Percentiles rank a stretch among this genome's conserved stretches.
Conservation (phyloP, 2,329 filamentous ascomycete genomes). For the Chaetothyriales sp. region DNA sequence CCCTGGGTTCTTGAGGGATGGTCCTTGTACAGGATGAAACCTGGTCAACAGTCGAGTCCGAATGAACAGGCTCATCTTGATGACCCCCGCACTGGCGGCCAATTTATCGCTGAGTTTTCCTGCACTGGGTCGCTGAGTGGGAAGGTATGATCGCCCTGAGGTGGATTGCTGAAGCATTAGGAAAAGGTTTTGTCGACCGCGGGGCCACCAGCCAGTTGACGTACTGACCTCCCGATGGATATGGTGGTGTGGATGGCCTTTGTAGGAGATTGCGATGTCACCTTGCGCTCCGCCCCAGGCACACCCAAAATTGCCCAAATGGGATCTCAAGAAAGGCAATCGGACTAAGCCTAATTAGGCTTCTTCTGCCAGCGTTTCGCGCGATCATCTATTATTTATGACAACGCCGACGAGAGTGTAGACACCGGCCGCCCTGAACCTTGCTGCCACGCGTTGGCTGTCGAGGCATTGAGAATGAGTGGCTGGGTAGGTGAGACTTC, state of each 20-base stretch:
- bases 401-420: not conserved
- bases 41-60: not conserved
- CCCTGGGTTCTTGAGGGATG: not conserved
- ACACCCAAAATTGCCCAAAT: too few relatives aligned
- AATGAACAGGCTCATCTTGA: not conserved
- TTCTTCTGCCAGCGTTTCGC: too few relatives aligned
- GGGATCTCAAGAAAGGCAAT: not conserved
- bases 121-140: too few relatives aligned
- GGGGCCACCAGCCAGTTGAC: not conserved
- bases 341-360: not conserved
- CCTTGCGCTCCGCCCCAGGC: too few relatives aligned
- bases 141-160: too few relatives aligned
- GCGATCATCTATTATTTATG: not conserved
- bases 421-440: not conserved
- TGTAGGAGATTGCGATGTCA: not conserved
- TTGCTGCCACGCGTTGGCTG: too few relatives aligned
- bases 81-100: not conserved
- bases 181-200: not conserved
- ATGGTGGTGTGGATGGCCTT: not conserved
- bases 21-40: not conserved
- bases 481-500: too few relatives aligned
- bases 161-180: too few relatives aligned
- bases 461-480: too few relatives aligned
- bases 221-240: not conserved
- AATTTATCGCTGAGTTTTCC: not conserved